phyloP scores from a whole-genome alignment of 176 grass and related monocot genomes.

The Themeda triandra region DNA sequence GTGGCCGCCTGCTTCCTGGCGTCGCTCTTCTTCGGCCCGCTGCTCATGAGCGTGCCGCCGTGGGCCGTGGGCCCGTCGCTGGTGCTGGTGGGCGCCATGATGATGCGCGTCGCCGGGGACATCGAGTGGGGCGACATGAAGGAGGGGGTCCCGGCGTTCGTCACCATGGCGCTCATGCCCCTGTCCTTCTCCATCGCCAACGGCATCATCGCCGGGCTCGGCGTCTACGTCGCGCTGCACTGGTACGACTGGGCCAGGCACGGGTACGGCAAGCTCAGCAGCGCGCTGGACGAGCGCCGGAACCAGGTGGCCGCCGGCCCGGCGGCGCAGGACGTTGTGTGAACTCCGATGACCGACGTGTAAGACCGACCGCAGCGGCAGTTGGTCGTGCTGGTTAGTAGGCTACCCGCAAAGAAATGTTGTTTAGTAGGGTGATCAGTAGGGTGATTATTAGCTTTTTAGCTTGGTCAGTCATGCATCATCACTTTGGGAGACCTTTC shows the following conservation, averaged over 20 bases:
- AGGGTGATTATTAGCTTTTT: neutral
- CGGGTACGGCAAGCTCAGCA: neutral
- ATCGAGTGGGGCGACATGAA: conserved; percentile 65
- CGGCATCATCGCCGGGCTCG: conserved; percentile 67
- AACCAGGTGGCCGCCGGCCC: conserved; percentile 34
- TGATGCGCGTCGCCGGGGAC: conserved; percentile 67
- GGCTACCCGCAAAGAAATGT: too few relatives aligned
- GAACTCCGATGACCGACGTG: too few relatives aligned
- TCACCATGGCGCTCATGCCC: conserved; percentile 76
- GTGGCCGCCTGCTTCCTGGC: conserved; percentile 50
- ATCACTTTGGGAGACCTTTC: neutral
- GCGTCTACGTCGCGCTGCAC: conserved; percentile 45
- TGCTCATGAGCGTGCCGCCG: conserved; percentile 58
- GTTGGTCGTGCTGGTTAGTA: neutral
- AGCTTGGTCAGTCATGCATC: neutral
- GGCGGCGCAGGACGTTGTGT: conserved; percentile 1
- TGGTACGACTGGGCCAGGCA: conserved; percentile 41
- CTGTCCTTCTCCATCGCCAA: conserved; percentile 77
- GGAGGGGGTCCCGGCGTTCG: conserved; percentile 66
- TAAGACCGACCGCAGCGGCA: neutral
- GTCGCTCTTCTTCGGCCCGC: conserved; percentile 58
- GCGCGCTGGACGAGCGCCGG: conserved; percentile 30
- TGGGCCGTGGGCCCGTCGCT: conserved; percentile 73
- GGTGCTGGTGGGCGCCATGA: conserved; percentile 74
- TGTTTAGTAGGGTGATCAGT: neutral